Evolutionary conservation across 192 early-diverging fungal genomes (phyloP).

Genomic region (Podila epicladia): DNA sequence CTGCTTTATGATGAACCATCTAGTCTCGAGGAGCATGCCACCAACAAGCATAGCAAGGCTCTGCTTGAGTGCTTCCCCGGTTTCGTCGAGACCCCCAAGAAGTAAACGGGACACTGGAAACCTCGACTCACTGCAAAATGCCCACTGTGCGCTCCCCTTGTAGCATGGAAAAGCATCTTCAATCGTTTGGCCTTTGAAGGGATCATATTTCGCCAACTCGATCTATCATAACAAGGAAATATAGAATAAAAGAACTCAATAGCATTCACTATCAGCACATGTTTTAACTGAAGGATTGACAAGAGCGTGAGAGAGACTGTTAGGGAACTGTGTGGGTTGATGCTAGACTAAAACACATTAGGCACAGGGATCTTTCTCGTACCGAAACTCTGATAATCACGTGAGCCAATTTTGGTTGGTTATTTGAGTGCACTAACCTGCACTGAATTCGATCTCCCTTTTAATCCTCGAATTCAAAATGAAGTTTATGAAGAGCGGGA

Average conservation of each 20-base stretch:
- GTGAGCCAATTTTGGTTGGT: neutral
- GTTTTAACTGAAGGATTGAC: no score
- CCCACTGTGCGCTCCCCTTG: neutral
- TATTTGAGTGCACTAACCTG: neutral
- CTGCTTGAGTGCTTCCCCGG: slow-evolving; percentile 84
- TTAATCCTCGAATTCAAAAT: neutral
- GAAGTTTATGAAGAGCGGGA: slow-evolving; percentile 16
- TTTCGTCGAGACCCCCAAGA: slow-evolving; percentile 55
- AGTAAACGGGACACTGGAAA: slow-evolving; percentile 15
- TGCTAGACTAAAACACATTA: no score
- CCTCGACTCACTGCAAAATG: no score
- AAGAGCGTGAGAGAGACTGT: no score
- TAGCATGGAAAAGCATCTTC: neutral
- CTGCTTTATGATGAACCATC: neutral
- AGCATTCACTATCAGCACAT: no score
- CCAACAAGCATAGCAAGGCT: slow-evolving; percentile 79
- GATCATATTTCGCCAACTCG: no score
- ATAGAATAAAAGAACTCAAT: no score
- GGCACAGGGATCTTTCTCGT: no score
- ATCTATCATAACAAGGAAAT: no score
- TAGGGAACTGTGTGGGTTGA: no score
- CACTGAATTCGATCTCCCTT: slow-evolving; percentile 5
- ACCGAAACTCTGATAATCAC: neutral
- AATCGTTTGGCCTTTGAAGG: no score
- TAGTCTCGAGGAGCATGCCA: slow-evolving; percentile 76